Base-by-base conservation (phyloP, 2,329 filamentous ascomycete species). In the Tetracladium maxilliforme region DNA sequence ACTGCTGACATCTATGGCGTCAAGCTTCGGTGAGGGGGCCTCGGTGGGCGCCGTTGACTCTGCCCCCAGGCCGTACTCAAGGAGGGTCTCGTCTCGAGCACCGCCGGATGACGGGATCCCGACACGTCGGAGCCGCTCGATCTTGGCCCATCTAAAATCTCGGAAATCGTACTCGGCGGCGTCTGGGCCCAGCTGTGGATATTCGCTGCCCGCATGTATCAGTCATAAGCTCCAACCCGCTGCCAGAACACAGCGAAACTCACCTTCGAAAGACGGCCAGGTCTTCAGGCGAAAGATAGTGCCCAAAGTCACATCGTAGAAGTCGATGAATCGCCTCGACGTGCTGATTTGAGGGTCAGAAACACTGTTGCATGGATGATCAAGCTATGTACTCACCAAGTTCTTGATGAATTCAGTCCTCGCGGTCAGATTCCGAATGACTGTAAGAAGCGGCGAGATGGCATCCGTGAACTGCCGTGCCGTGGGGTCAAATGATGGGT, bases 131-230 rank as follows among this genome's bases (percentile, higher is more conserved):
- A 37, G 22, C 10, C 34, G 27, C 21, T 38, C 34, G 4, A 35
- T 20, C 14, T 34, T 37, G 8, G 34, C 34, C 30, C 29, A 33
- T 13, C 29, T 28, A 19, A 38, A 38, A 15, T 37, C 34, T 5
- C 32, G 32, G 23, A 38, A 38, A 25, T 38, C 36, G 22, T 28
- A 38, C 19, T 38, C 36, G 5, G 30, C 34, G 5, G 21, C 19
- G 9, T 38, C 36, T 16, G 33, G 30, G 18, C 34, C 33, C 7
- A 34, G 24, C 16, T 34, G 25, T 4, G 25, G 31, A 18, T 34
- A 32, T 27, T 34, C 30, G 19, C 32, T 34, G 21, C n/a, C n/a
- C n/a, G n/a, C n/a, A n/a, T n/a, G n/a, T n/a, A n/a, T n/a, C 10
- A 21, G 14, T 21, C 14, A 16, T 10, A 17, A 23, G 6, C 18